Evolutionary conservation across 768 basidiomycete species (phyloP), one percentile per base, ranked within the genome.

Genomic region (Lactarius akahatsu): DNA sequence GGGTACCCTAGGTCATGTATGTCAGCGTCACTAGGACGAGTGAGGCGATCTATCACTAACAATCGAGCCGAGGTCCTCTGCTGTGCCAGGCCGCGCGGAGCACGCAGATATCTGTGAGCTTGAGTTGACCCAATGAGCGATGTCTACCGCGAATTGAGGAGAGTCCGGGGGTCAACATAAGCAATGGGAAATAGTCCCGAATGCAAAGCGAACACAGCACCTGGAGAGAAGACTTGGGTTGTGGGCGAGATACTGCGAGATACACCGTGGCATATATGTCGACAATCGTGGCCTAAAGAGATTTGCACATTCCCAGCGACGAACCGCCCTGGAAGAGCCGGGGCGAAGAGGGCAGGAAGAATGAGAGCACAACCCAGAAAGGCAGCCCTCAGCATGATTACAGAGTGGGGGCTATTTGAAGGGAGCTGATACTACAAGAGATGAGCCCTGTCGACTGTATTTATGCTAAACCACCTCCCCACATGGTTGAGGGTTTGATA

Each of bases 71-170:
- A 58, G 13, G 20, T 59, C 63, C 11, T 64, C 20, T 13, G 57
- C 23, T 38, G 36, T 58, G 1, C 63, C 57, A 15, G 63, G 57
- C 57, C 16, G 45, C 57, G 59, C 63, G 0, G 63, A 50, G 57
- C 63, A 64, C 23, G 57, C 18, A 4, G 63, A 58, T 28, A 38
- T 34, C 20, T 63, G 23, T 43, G 56, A 5, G 43, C 45, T 58
- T 5, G 63, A 58, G 30, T 63, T 58, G 23, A 20, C 34, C 57
- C 56, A 58, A 57, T 63, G 63, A 13, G 43, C 23, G 4, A 64
- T 64, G 18, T 64, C 63, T 1, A 0, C 1, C 16, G 4, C 23
- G 28, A 58, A 58, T 28, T 58, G 8, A 3, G 45, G 57, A 20
- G 63, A 52, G 0, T 26, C 63, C 59, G 45, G 10, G 20, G 34